Evolutionary conservation across 2,329 filamentous ascomycete species (phyloP).

Genomic region (Bipolaris bicolor): DNA sequence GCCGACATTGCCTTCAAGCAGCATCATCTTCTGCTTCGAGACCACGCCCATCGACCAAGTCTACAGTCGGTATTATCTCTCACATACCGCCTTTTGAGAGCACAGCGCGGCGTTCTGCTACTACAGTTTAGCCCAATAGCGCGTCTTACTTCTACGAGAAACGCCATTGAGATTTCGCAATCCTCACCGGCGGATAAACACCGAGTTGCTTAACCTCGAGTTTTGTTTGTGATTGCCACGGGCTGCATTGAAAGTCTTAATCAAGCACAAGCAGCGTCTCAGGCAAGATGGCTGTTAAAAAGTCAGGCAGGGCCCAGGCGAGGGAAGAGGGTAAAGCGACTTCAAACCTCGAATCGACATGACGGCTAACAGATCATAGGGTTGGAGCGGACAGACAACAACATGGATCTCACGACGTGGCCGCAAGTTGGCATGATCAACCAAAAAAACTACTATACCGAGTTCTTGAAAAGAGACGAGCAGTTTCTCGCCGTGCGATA

Average conservation of each 20-base stretch:
- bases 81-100: slow-evolving; percentile 13
- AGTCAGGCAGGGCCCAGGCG: slow-evolving; percentile 66
- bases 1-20: not conserved
- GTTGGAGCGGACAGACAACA: slow-evolving; percentile 95
- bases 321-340: slow-evolving; percentile 61
- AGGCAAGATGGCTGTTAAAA: slow-evolving; percentile 67
- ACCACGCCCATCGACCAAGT: not conserved
- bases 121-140: not conserved
- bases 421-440: slow-evolving; percentile 93
- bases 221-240: slow-evolving; percentile 15
- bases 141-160: not conserved
- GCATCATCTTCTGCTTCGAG: not conserved
- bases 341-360: not conserved
- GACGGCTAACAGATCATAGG: slow-evolving; percentile 60
- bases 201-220: slow-evolving; percentile 21
- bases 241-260: slow-evolving; percentile 1
- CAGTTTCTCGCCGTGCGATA: slow-evolving; percentile 89
- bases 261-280: not conserved
- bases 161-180: not conserved
- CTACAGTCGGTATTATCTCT: not conserved
- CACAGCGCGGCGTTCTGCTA: not conserved
- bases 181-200: not conserved
- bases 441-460: slow-evolving; percentile 95
- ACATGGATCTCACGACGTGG: slow-evolving; percentile 95
- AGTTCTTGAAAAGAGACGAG: slow-evolving; percentile 98